phyloP scores from a whole-genome alignment of 2,329 filamentous ascomycete genomes.

The Alternaria angustiovoidea region DNA sequence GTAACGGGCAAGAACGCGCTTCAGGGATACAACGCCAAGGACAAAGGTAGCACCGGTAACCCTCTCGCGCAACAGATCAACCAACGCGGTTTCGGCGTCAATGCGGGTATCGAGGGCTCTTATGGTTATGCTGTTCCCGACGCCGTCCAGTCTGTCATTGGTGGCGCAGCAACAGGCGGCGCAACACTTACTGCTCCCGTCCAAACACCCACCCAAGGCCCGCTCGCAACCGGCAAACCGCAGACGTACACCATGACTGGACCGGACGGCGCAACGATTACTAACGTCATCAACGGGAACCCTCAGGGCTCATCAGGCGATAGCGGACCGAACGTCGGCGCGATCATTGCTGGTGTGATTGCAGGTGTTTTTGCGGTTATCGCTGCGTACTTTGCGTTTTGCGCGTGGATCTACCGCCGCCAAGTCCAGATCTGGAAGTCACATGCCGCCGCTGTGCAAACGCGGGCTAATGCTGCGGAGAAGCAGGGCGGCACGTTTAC shows the following conservation, averaged over 20 bases:
- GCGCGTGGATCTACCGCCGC: constrained; percentile 75
- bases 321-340: constrained; percentile 58
- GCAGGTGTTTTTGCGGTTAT: constrained; percentile 71
- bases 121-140: constrained; percentile 75
- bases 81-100: constrained; percentile 60
- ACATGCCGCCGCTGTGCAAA: constrained; percentile 72
- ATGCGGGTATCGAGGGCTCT: constrained; percentile 65
- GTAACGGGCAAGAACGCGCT: constrained; percentile 63
- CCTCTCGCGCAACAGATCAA: constrained; percentile 62
- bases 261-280: constrained; percentile 52
- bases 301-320: constrained; percentile 21
- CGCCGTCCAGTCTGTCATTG: constrained; percentile 70
- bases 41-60: constrained; percentile 48
- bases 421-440: constrained; percentile 74
- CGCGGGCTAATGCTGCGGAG: constrained; percentile 56
- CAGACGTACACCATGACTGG: constrained; percentile 71
- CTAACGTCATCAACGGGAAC: constrained; percentile 47
- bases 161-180: constrained; percentile 70
- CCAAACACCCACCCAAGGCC: constrained; percentile 70
- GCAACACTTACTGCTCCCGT: constrained; percentile 74
- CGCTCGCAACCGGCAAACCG: constrained; percentile 73
- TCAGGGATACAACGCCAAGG: constrained; percentile 41
- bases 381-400: constrained; percentile 73
- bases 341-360: constrained; percentile 67
- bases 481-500: constrained; percentile 43